phyloP scores from a whole-genome alignment of 495 filamentous ascomycete species.

The Haplographium delicatum region DNA sequence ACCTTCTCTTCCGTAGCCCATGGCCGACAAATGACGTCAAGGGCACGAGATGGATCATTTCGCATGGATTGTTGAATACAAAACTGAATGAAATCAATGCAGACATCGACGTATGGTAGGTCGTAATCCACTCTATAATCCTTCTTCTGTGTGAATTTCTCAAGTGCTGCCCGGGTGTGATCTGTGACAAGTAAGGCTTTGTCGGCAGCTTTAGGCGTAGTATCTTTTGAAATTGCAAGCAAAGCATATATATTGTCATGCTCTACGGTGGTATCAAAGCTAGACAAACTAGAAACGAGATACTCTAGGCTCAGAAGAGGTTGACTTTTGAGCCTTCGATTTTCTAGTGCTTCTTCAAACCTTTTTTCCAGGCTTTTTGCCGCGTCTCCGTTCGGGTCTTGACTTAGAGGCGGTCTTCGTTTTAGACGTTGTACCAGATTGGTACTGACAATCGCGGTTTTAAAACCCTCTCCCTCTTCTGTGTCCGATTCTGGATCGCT shows the following conservation, averaged over 20 bases:
- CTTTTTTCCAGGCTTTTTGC: no score
- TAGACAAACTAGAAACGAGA: neutral
- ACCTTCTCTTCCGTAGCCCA: no score
- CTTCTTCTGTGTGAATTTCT: neutral
- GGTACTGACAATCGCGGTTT: no score
- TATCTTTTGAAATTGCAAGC: neutral
- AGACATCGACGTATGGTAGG: neutral
- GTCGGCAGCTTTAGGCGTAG: neutral
- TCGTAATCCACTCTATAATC: neutral
- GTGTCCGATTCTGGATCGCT: no score
- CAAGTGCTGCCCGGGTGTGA: neutral
- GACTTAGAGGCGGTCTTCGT: no score
- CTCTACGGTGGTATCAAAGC: neutral
- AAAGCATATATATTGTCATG: neutral
- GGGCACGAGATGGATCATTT: neutral
- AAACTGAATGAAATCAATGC: neutral
- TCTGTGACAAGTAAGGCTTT: neutral
- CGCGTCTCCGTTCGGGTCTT: no score
- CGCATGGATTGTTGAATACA: neutral
- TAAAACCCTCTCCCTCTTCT: no score
- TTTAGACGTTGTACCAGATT: no score
- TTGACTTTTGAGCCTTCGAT: no score
- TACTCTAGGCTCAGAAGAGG: neutral
- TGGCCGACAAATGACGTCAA: conserved; percentile 1
- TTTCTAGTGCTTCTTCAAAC: no score